Conservation (phyloP, 352 stramenopile species). For the Phytophthora vignae region DNA sequence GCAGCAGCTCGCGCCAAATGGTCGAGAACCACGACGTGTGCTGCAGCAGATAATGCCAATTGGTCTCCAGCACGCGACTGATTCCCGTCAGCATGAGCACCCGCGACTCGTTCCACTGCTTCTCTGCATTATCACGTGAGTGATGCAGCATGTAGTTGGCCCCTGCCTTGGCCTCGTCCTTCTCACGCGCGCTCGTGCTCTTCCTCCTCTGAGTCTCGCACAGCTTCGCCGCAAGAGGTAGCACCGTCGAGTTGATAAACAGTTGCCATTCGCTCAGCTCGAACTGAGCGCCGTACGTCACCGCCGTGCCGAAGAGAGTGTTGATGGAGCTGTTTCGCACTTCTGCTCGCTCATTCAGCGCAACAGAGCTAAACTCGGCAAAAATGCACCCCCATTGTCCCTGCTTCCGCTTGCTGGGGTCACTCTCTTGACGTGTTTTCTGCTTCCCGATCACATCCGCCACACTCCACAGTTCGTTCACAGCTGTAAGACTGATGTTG, state of each 20-base stretch:
- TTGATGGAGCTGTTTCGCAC: constrained; percentile 98
- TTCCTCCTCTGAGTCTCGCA: constrained; percentile 47
- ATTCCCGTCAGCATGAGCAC: constrained; percentile 95
- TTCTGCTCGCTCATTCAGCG: constrained; percentile 93
- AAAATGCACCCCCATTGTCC: constrained; percentile 77
- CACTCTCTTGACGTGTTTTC: constrained; percentile 26
- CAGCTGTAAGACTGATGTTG: constrained; percentile 98
- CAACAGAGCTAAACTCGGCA: constrained; percentile 86
- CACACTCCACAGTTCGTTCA: constrained; percentile 97
- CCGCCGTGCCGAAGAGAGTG: constrained; percentile 97
- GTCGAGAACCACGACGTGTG: constrained; percentile 67
- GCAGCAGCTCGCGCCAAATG: constrained; percentile 73
- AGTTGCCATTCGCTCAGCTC: constrained; percentile 92
- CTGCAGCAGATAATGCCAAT: constrained; percentile 72
- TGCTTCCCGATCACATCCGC: constrained; percentile 86
- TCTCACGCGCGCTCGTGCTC: constrained; percentile 13
- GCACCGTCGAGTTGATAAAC: constrained; percentile 94
- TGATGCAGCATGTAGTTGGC: constrained; percentile 92
- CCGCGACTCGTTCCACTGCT: constrained; percentile 98
- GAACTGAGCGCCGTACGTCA: constrained; percentile 95
- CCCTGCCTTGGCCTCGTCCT: constrained; percentile 22
- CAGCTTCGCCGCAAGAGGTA: constrained; percentile 86
- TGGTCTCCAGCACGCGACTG: constrained; percentile 92
- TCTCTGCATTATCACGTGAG: constrained; percentile 94
- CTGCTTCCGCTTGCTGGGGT: constrained; percentile 33